A percentile compares a stretch with the other conserved stretches of the same genome.
Conservation (phyloP, 495 filamentous ascomycete species). For the Darksidea phi region DNA sequence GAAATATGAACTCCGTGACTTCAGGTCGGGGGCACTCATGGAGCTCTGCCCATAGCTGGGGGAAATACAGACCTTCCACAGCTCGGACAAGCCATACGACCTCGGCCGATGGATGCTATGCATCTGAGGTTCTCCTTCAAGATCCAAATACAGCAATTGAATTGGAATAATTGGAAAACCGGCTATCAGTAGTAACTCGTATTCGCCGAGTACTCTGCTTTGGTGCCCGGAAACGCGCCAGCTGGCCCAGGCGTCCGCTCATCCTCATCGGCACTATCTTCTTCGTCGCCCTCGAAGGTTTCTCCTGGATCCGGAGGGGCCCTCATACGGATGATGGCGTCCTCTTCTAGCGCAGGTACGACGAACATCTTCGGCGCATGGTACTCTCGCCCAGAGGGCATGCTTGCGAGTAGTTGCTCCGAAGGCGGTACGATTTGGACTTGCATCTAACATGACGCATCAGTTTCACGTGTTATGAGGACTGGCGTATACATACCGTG, state of each 20-base stretch:
- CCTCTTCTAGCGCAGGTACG: slow-evolving; percentile 40
- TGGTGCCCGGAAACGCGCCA: slow-evolving; percentile 48
- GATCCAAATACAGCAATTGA: too few relatives aligned
- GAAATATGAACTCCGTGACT: too few relatives aligned
- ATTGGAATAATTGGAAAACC: not conserved
- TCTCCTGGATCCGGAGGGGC: slow-evolving; percentile 43
- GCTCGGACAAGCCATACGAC: too few relatives aligned
- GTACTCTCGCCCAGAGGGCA: slow-evolving; percentile 87
- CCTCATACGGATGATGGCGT: slow-evolving; percentile 40
- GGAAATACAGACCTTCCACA: too few relatives aligned
- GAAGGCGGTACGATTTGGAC: slow-evolving; percentile 73
- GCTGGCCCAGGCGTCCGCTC: slow-evolving; percentile 45
- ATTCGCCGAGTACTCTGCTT: slow-evolving; percentile 39
- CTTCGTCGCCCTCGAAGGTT: slow-evolving; percentile 38
- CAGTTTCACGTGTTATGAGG: not conserved
- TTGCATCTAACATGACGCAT: slow-evolving; percentile 60
- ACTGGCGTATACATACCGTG: slow-evolving; percentile 61
- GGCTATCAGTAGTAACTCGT: slow-evolving; percentile 28
- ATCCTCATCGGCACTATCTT: slow-evolving; percentile 41
- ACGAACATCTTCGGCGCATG: slow-evolving; percentile 50
- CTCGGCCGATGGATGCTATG: too few relatives aligned
- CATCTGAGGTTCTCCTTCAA: too few relatives aligned
- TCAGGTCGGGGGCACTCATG: too few relatives aligned
- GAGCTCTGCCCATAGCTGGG: too few relatives aligned
- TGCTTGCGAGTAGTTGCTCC: slow-evolving; percentile 65